Evolutionary conservation across 1,284 basidiomycete species (phyloP).

Genomic region (Rhodotorula sp.): DNA sequence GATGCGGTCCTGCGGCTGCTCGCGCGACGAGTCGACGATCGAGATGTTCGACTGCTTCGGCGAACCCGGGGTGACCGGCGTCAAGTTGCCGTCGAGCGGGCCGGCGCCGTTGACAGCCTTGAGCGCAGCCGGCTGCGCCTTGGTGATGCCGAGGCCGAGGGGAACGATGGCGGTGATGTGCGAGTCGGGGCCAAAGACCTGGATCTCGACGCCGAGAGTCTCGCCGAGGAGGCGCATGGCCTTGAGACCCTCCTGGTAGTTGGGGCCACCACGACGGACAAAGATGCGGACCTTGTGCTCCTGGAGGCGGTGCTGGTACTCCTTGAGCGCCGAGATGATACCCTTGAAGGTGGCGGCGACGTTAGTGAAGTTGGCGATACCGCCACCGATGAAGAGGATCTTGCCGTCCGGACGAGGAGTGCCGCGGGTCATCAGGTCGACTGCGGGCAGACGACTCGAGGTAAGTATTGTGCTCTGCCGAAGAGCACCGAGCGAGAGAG

Average conservation of each 20-base stretch:
- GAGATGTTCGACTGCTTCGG: constrained; percentile 21
- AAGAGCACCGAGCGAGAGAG: background rate
- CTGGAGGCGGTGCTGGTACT: constrained; percentile 82
- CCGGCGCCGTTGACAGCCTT: constrained; percentile 10
- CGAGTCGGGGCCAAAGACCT: constrained; percentile 88
- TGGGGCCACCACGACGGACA: constrained; percentile 96
- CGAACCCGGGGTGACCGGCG: constrained; percentile 32
- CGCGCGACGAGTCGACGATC: constrained; percentile 57
- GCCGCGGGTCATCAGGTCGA: constrained; percentile 94
- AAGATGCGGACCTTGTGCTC: constrained; percentile 86
- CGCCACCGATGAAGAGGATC: constrained; percentile 98
- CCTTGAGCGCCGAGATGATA: constrained; percentile 95
- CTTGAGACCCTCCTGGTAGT: constrained; percentile 99
- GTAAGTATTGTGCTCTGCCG: background rate
- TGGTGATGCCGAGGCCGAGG: constrained; percentile 75
- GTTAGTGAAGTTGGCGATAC: constrained; percentile 99
- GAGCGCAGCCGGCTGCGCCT: constrained; percentile 47
- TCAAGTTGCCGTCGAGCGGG: constrained; percentile 25
- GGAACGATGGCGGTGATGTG: constrained; percentile 99
- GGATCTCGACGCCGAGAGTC: constrained; percentile 94
- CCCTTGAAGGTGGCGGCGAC: constrained; percentile 98
- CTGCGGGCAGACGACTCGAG: constrained; percentile 45
- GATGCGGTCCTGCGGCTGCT: constrained; percentile 63
- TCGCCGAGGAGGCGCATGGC: constrained; percentile 98
- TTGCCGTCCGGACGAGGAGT: constrained; percentile 81